phyloP scores from a whole-genome alignment of 345 rosid species.

The Moricandia arvensis region DNA sequence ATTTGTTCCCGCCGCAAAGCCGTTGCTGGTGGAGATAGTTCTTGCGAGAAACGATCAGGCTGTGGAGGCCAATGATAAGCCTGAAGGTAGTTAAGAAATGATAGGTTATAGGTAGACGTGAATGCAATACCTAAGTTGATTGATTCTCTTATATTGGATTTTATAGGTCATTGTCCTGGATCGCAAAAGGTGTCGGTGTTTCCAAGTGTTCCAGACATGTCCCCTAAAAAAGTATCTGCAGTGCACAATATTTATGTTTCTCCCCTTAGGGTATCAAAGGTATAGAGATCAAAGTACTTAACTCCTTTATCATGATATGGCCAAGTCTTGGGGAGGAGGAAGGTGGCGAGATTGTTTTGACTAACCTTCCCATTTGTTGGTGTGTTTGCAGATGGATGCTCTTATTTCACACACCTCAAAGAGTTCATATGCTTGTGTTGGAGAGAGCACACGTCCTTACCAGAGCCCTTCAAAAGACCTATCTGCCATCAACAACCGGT shows the following conservation, averaged over 20 bases:
- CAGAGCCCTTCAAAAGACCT: constrained; percentile 98
- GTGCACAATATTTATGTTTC: constrained; percentile 89
- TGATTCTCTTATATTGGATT: constrained; percentile 20
- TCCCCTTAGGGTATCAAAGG: constrained; percentile 94
- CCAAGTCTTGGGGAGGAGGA: background rate
- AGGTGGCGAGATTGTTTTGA: background rate
- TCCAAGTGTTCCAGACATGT: constrained; percentile 94
- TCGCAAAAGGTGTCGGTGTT: constrained; percentile 58
- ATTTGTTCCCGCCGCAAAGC: constrained; percentile 78
- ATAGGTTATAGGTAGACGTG: background rate
- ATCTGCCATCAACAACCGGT: constrained; percentile 77
- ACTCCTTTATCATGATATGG: background rate
- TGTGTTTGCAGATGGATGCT: constrained; percentile 77
- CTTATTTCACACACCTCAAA: constrained; percentile 76
- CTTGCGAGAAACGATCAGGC: constrained; percentile 46
- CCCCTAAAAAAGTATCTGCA: constrained; percentile 92
- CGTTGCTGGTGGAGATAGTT: constrained; percentile 78
- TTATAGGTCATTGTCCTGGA: constrained; percentile 74
- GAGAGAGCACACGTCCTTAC: constrained; percentile 95
- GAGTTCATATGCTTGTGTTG: constrained; percentile 96
- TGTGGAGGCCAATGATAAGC: constrained; percentile 55
- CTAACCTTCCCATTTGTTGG: background rate
- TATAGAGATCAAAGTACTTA: constrained; percentile 30
- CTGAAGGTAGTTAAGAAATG: constrained; percentile 49
- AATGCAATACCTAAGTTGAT: background rate